A percentile compares a stretch with the other conserved stretches of the same genome.
phyloP scores from a whole-genome alignment of 169 alveolate genomes.

The Perkinsus olseni region DNA sequence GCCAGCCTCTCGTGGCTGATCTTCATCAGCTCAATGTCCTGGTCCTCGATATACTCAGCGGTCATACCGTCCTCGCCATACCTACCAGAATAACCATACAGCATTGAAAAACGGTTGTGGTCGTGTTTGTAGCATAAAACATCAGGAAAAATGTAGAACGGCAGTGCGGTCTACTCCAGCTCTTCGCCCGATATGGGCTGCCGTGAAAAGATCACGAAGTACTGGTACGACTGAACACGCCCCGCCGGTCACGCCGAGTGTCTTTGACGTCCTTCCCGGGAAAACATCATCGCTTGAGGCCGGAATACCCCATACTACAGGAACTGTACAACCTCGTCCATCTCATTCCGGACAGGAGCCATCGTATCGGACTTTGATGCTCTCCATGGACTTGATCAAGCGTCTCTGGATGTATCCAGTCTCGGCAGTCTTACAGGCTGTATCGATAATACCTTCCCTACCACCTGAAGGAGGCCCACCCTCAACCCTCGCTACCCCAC shows the following conservation, averaged over 20 bases:
- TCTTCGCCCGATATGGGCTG: too few species aligned
- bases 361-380: constrained; percentile 97
- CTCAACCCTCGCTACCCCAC: not conserved
- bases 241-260: too few species aligned
- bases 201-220: too few species aligned
- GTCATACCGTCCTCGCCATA: constrained; percentile 99
- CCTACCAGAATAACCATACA: not conserved
- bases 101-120: too few species aligned
- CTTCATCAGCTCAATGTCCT: constrained; percentile 77
- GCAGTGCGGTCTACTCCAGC: too few species aligned
- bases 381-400: constrained; percentile 98
- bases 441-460: constrained; percentile 99
- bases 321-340: constrained; percentile 93
- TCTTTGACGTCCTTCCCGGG: too few species aligned
- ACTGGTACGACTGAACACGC: too few species aligned
- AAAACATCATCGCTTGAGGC: too few species aligned
- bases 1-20: constrained; percentile 75
- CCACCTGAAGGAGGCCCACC: constrained; percentile 54
- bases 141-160: too few species aligned
- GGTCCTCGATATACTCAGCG: constrained; percentile 98
- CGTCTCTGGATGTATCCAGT: constrained; percentile 99
- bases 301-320: constrained; percentile 41
- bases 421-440: constrained; percentile 99
- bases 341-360: constrained; percentile 94
- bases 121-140: too few species aligned